A percentile compares a stretch with the other conserved stretches of the same genome.
Evolutionary conservation across 305 asterid genomes (phyloP).

Genomic region (Petunia hybrid): DNA sequence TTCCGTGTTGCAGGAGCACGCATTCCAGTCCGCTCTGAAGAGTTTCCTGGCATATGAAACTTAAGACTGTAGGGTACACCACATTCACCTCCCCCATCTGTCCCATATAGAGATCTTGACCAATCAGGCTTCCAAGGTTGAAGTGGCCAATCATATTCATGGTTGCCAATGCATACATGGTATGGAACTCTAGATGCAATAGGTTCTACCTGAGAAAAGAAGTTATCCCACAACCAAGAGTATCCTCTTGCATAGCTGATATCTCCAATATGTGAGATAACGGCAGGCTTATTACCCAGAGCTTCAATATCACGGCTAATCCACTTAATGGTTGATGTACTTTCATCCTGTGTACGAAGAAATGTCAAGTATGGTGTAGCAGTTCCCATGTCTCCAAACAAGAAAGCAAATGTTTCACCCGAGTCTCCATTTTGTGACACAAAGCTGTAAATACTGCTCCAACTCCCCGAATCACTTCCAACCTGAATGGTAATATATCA

Average conservation of each 20-base stretch:
- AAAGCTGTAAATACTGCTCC: constrained; percentile 74
- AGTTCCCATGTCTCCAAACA: constrained; percentile 97
- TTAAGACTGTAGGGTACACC: constrained; percentile 90
- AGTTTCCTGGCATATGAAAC: constrained; percentile 93
- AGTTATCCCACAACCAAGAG: constrained; percentile 96
- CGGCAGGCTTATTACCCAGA: constrained; percentile 77
- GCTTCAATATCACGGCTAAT: constrained; percentile 80
- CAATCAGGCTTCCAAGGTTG: constrained; percentile 98
- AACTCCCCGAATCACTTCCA: constrained; percentile 80
- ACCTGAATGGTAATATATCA: constrained; percentile 53
- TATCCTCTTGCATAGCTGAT: constrained; percentile 97
- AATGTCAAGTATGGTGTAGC: constrained; percentile 77
- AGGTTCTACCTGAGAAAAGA: constrained; percentile 80
- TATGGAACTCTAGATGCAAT: constrained; percentile 85
- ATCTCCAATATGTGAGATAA: constrained; percentile 95
- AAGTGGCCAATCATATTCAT: constrained; percentile 89
- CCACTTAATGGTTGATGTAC: constrained; percentile 87
- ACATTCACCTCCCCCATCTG: constrained; percentile 97
- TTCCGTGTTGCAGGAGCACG: constrained; percentile 84
- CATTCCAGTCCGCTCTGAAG: constrained; percentile 52
- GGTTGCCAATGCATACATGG: constrained; percentile 96
- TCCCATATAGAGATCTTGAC: constrained; percentile 64
- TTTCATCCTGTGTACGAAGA: constrained; percentile 80
- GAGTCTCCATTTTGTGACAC: constrained; percentile 59
- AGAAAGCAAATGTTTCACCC: constrained; percentile 71